A percentile compares a stretch with the other conserved stretches of the same genome.
Conservation (phyloP, 768 basidiomycete genomes). For the Lentinula sp. region DNA sequence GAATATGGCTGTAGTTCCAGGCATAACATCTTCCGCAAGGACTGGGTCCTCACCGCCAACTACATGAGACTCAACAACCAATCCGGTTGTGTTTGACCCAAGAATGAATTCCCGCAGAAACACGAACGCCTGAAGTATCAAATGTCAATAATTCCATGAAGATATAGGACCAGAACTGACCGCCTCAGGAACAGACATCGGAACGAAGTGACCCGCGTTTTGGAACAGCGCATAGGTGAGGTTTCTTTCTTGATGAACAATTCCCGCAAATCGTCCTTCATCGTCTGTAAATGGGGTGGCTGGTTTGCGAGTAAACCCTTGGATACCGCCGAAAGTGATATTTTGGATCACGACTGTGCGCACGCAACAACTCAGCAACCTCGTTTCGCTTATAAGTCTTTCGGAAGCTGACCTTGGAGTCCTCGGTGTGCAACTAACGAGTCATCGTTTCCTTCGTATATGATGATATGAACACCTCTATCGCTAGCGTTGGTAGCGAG, state of each 20-base stretch:
- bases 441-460: slow-evolving; percentile 48
- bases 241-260: slow-evolving; percentile 69
- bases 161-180: slow-evolving; percentile 19
- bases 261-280: slow-evolving; percentile 52
- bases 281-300: slow-evolving; percentile 66
- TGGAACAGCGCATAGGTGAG: slow-evolving; percentile 49
- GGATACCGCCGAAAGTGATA: slow-evolving; percentile 73
- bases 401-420: slow-evolving; percentile 23
- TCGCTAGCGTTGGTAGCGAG: slow-evolving; percentile 39
- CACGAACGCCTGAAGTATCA: slow-evolving; percentile 41
- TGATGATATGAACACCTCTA: slow-evolving; percentile 27
- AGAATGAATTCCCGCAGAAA: slow-evolving; percentile 65
- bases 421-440: slow-evolving; percentile 41
- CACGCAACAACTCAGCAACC: background rate
- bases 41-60: slow-evolving; percentile 38
- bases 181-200: slow-evolving; percentile 25
- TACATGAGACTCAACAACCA: slow-evolving; percentile 36
- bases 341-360: slow-evolving; percentile 35
- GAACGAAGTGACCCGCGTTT: slow-evolving; percentile 36
- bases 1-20: slow-evolving; percentile 35
- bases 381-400: no score
- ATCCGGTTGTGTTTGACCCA: slow-evolving; percentile 54
- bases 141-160: no score
- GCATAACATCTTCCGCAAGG: slow-evolving; percentile 27
- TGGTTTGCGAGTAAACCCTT: slow-evolving; percentile 66